A percentile compares a stretch with the other conserved stretches of the same genome.
phyloP scores from a whole-genome alignment of 257 asterid species.

The Ophiorrhiza pumila region DNA sequence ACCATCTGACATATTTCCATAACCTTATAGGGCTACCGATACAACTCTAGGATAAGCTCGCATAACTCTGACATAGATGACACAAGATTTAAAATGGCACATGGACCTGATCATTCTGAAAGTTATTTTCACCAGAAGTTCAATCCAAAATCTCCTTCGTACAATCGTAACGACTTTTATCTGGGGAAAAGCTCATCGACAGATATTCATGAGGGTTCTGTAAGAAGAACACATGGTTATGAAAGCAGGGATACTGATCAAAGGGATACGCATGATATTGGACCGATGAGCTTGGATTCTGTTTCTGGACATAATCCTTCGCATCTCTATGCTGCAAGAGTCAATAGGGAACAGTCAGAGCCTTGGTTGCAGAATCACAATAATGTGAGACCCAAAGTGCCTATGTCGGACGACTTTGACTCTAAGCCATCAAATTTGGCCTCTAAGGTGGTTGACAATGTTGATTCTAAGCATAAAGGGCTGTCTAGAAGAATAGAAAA shows the following conservation, averaged over 20 bases:
- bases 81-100: constrained; percentile 33
- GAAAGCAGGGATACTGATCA: constrained; percentile 39
- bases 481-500: constrained; percentile 26
- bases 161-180: constrained; percentile 34
- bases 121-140: constrained; percentile 35
- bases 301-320: constrained; percentile 30
- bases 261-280: constrained; percentile 33
- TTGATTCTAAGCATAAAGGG: constrained; percentile 31
- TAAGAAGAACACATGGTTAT: constrained; percentile 31
- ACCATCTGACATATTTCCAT: constrained; percentile 18
- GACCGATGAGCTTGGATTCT: constrained; percentile 31
- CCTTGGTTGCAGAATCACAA: constrained; percentile 26
- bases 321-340: constrained; percentile 26
- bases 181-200: constrained; percentile 37
- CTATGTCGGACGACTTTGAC: constrained; percentile 34
- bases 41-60: constrained; percentile 37
- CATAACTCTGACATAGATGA: constrained; percentile 39
- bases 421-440: constrained; percentile 29
- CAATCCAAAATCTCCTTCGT: constrained; percentile 33
- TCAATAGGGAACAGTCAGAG: constrained; percentile 26
- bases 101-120: constrained; percentile 42
- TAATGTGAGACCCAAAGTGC: constrained; percentile 27
- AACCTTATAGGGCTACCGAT: constrained; percentile 36
- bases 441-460: constrained; percentile 27
- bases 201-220: constrained; percentile 42